A percentile compares a stretch with the other conserved stretches of the same genome.
Evolutionary conservation across 2,329 filamentous ascomycete species (phyloP).

Genomic region (Metarhizium album): DNA sequence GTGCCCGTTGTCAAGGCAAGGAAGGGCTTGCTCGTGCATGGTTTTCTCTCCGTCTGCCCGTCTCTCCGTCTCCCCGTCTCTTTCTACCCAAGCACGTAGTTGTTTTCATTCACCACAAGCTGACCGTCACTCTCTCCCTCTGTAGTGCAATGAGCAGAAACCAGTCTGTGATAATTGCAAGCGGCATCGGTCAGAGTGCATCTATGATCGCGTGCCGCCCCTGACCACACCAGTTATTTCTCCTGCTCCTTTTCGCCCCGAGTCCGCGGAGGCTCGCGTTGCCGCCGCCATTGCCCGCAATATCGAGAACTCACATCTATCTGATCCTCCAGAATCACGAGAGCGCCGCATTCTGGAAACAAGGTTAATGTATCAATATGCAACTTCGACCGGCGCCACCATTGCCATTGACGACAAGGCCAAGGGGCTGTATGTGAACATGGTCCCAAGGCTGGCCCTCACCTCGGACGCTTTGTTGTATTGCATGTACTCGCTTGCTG

Average conservation of each 20-base stretch:
- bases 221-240: slow-evolving; percentile 2
- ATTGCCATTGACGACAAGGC: slow-evolving; percentile 10
- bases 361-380: slow-evolving; percentile 11
- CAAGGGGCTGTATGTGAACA: slow-evolving; percentile 4
- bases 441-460: slow-evolving; percentile 8
- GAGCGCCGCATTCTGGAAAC: slow-evolving; percentile 10
- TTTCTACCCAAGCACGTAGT: too few relatives aligned
- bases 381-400: slow-evolving; percentile 8
- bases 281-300: slow-evolving; percentile 1
- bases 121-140: slow-evolving; percentile 5
- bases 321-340: slow-evolving; percentile 9
- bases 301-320: neutral
- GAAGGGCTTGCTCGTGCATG: too few relatives aligned
- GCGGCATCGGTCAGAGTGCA: slow-evolving; percentile 7
- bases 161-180: slow-evolving; percentile 11
- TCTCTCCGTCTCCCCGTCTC: too few relatives aligned
- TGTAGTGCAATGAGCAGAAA: slow-evolving; percentile 12
- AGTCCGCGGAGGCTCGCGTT: slow-evolving; percentile 6
- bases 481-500: slow-evolving; percentile 10
- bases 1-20: too few relatives aligned
- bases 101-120: neutral
- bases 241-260: slow-evolving; percentile 3
- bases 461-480: slow-evolving; percentile 12
- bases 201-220: slow-evolving; percentile 11
- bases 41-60: too few relatives aligned